A percentile compares a stretch with the other conserved stretches of the same genome.
Conservation (phyloP, 768 basidiomycete genomes). For the Lactifluus subvellereus region DNA sequence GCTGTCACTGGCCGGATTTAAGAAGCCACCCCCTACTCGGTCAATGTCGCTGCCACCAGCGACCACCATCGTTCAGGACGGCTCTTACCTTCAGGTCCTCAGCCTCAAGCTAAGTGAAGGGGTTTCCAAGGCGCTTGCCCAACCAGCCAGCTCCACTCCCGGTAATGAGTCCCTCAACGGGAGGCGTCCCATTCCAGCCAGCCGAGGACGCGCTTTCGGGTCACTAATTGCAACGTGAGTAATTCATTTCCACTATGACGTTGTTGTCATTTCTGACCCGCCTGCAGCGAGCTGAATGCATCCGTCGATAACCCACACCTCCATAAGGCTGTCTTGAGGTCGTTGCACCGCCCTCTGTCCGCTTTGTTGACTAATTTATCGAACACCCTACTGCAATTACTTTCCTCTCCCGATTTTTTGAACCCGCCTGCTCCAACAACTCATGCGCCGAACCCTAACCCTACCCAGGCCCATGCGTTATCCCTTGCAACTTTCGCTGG, state of each 20-base stretch:
- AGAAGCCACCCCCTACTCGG: conserved; percentile 47
- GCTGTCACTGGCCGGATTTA: conserved; percentile 53
- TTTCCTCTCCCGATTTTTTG: conserved; percentile 60
- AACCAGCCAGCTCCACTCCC: conserved; percentile 50
- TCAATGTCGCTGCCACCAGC: conserved; percentile 32
- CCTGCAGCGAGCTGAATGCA: conserved; percentile 61
- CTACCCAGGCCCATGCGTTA: conserved; percentile 67
- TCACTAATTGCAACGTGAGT: conserved; percentile 66
- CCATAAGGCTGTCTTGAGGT: conserved; percentile 62
- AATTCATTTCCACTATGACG: neutral
- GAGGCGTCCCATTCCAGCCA: conserved; percentile 66
- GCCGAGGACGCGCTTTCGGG: conserved; percentile 64
- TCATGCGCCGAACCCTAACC: conserved; percentile 49
- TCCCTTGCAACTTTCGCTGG: conserved; percentile 64
- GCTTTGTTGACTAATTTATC: conserved; percentile 69
- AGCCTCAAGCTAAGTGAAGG: conserved; percentile 76
- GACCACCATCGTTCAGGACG: conserved; percentile 60
- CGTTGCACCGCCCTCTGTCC: conserved; percentile 70
- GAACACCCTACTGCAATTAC: conserved; percentile 55
- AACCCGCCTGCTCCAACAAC: conserved; percentile 44
- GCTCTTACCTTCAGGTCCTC: conserved; percentile 72
- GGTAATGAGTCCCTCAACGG: conserved; percentile 54
- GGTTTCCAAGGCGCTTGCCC: conserved; percentile 67
- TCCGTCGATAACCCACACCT: conserved; percentile 59
- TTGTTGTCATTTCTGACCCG: neutral